Conservation (phyloP, 805 yeast genomes). For the Lipomyces chichibuensis region DNA sequence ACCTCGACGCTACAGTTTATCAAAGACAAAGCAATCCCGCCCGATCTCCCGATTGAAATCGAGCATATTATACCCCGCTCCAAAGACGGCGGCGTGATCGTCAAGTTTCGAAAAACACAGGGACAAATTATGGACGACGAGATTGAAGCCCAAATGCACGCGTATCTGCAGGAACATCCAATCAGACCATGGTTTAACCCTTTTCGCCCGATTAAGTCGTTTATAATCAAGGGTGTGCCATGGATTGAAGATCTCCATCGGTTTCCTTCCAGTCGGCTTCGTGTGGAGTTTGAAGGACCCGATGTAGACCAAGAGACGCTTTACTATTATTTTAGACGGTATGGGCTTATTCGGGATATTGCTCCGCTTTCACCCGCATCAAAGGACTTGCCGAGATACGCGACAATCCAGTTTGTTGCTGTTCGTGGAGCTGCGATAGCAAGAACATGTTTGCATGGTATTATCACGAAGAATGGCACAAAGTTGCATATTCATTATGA, state of each 20-base stretch:
- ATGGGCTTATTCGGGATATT: conserved; percentile 81
- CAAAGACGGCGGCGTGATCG: conserved; percentile 94
- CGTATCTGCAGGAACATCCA: conserved; percentile 43
- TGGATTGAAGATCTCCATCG: conserved; percentile 94
- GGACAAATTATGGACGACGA: conserved; percentile 53
- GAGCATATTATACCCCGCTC: conserved; percentile 67
- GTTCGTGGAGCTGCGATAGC: conserved; percentile 79
- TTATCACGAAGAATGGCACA: conserved; percentile 56
- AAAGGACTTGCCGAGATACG: conserved; percentile 54
- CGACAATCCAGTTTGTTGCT: conserved; percentile 59
- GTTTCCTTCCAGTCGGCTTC: conserved; percentile 64
- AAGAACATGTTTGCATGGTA: conserved; percentile 86
- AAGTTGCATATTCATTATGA: conserved; percentile 75
- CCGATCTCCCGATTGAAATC: conserved; percentile 47
- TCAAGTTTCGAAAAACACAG: conserved; percentile 64
- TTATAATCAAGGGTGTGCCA: conserved; percentile 87
- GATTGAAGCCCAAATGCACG: conserved; percentile 56
- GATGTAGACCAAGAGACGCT: conserved; percentile 74
- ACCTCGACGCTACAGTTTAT: conserved; percentile 28
- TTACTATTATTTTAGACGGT: conserved; percentile 80
- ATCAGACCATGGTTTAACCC: conserved; percentile 46
- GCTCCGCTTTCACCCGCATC: conserved; percentile 55
- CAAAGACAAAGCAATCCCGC: conserved; percentile 37
- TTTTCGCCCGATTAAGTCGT: conserved; percentile 55
- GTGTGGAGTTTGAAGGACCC: conserved; percentile 75